These are phyloP conservation scores for Cyclotella sp. DNA, from an alignment of 108 stramenopile species.

Conservation along the genomic window DNA sequence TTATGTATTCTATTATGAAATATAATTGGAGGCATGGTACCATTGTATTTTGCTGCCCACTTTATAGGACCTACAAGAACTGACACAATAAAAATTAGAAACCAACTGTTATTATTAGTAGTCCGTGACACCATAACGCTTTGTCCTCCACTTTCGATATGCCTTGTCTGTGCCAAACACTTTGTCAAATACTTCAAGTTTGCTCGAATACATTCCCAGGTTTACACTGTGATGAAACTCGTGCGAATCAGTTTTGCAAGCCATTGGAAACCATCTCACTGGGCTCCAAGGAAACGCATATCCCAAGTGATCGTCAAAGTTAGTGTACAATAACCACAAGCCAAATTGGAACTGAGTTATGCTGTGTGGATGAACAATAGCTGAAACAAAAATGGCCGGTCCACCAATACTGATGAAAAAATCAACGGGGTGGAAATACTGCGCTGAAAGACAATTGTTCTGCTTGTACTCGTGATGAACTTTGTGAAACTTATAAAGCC, in stretches of 20 bases:
- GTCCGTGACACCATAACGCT: slow-evolving; percentile 9
- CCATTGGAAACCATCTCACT: slow-evolving; percentile 48
- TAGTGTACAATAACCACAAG: slow-evolving; percentile 43
- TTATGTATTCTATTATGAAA: neutral
- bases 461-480: slow-evolving; percentile 55
- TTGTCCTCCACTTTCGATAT: slow-evolving; percentile 42
- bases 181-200: slow-evolving; percentile 36
- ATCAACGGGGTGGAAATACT: slow-evolving; percentile 47
- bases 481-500: slow-evolving; percentile 51
- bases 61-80: too few species aligned
- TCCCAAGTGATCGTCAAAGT: slow-evolving; percentile 56
- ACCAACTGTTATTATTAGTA: neutral
- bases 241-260: slow-evolving; percentile 51
- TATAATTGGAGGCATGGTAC: neutral
- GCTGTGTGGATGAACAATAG: slow-evolving; percentile 33
- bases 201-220: slow-evolving; percentile 44
- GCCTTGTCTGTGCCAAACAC: slow-evolving; percentile 38
- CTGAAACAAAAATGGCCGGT: slow-evolving; percentile 21
- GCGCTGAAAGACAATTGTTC: slow-evolving; percentile 37
- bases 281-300: slow-evolving; percentile 54
- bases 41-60: too few species aligned
- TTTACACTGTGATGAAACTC: slow-evolving; percentile 56
- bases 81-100: too few species aligned
- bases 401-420: slow-evolving; percentile 34
- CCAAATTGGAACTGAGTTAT: slow-evolving; percentile 48